Base-by-base conservation (phyloP, 768 basidiomycete genomes). In the Cystobasidium tubakii region DNA sequence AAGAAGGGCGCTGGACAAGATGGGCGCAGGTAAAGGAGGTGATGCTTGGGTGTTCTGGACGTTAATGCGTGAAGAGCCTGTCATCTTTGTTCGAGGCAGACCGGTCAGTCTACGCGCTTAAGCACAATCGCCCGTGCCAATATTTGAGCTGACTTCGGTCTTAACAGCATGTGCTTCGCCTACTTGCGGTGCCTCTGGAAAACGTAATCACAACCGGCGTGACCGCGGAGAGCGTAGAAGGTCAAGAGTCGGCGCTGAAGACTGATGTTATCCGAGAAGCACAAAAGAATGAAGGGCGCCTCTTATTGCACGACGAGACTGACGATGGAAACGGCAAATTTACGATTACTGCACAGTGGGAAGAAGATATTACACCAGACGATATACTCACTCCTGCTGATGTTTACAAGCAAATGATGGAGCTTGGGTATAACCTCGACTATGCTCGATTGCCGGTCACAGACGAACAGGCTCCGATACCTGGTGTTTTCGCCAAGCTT, bases 141-240 rank as follows among this genome's bases (percentile, higher is more conserved):
- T n/a, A n/a, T n/a, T 67, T 33, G 17, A 15, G 12, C 55, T 39
- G 23, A 62, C 76, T 17, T 17, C n/a, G 6, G 25, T 23, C 13
- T 6, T 84, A 88, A 69, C 91, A 92, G 0, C 93, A 96, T 79
- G 95, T 98, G 13, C 83, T 99, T 15, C 88, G 96, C 17, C 85
- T 94, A 0, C 86, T 92, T 4, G 88, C 91, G 79, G 87, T 87
- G 57, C 96, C 96, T 0, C 82, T 98, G 27, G 91, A 91, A 81
- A 99, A 99, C 77, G 90, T 99, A 66, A 90, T 98, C 90, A 95
- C 95, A 1, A 98, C 96, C 0, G 96, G 96, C 27, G 88, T 98
- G 1, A 90, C 91, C 0, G 94, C 93, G 0, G 84, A 85, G 6
- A 88, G 91, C 39, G 96, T 98, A 1, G 96, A 98, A 81, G 84